Conservation (phyloP, 2,329 filamentous ascomycete genomes). For the Fusarium paranaense region DNA sequence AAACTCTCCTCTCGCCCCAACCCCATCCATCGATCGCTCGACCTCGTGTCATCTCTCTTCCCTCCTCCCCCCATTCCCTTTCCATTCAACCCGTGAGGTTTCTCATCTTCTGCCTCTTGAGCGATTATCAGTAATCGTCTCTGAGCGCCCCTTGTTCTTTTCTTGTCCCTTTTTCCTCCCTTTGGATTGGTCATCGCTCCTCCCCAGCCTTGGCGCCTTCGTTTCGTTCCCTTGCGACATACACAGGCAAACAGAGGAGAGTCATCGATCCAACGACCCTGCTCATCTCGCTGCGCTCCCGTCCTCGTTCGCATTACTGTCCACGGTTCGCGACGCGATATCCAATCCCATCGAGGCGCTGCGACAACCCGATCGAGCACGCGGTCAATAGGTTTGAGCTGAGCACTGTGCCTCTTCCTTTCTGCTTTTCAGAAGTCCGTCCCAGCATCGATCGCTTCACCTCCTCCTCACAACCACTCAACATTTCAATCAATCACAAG, state of each 20-base stretch:
- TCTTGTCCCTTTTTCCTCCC: slow-evolving; percentile 5
- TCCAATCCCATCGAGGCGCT: slow-evolving; percentile 25
- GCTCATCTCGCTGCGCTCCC: slow-evolving; percentile 20
- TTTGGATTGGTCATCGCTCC: slow-evolving; percentile 32
- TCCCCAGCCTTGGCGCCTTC: slow-evolving; percentile 16
- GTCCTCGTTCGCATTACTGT: slow-evolving; percentile 4
- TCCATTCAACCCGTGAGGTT: slow-evolving; percentile 35
- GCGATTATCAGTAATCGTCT: slow-evolving; percentile 32
- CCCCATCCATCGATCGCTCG: slow-evolving; percentile 20
- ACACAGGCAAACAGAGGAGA: slow-evolving; percentile 25
- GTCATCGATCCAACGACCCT: slow-evolving; percentile 24
- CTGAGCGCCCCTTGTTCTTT: slow-evolving; percentile 25
- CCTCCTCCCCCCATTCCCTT: slow-evolving; percentile 27
- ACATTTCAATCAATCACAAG: slow-evolving; percentile 43
- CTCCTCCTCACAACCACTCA: slow-evolving; percentile 48
- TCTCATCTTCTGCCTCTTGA: slow-evolving; percentile 37
- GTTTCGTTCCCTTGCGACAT: slow-evolving; percentile 35
- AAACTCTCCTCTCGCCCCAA: slow-evolving; percentile 33
- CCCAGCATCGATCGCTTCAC: slow-evolving; percentile 54
- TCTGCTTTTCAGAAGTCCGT: slow-evolving; percentile 52
- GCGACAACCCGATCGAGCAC: slow-evolving; percentile 37
- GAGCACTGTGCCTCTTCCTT: slow-evolving; percentile 53
- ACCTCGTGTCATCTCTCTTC: slow-evolving; percentile 39
- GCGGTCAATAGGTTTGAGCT: slow-evolving; percentile 52
- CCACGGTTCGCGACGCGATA: slow-evolving; percentile 37